Evolutionary conservation across 345 rosid genomes (phyloP).

Genomic region (Corchorus olitorius): DNA sequence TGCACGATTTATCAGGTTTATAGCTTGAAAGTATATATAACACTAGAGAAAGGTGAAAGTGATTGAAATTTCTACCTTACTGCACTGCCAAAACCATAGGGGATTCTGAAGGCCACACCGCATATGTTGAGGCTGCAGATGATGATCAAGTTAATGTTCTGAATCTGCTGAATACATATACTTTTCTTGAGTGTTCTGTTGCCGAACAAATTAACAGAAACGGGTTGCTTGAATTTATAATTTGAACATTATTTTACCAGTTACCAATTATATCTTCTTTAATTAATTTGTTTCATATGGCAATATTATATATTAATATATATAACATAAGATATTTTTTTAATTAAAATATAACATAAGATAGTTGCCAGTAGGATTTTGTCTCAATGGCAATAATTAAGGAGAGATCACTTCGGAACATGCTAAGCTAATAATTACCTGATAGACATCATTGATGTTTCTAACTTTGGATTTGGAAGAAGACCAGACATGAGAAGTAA

Average conservation of each 20-base stretch:
- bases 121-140: slow-evolving; percentile 37
- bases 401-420: neutral
- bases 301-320: too few relatives aligned
- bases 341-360: too few relatives aligned
- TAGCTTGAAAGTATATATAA: too few relatives aligned
- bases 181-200: too few relatives aligned
- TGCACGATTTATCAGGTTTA: too few relatives aligned
- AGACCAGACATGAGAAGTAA: slow-evolving; percentile 38
- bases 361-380: too few relatives aligned
- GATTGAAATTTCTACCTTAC: slow-evolving; percentile 22
- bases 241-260: too few relatives aligned
- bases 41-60: neutral
- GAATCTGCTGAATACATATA: neutral
- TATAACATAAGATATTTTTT: too few relatives aligned
- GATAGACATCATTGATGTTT: slow-evolving; percentile 43
- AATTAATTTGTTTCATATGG: too few relatives aligned
- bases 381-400: neutral
- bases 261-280: too few relatives aligned
- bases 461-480: slow-evolving; percentile 45
- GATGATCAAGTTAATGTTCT: neutral
- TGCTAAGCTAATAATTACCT: slow-evolving; percentile 16
- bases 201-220: too few relatives aligned
- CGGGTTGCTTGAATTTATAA: too few relatives aligned
- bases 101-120: slow-evolving; percentile 36
- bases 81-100: slow-evolving; percentile 16